phyloP scores from a whole-genome alignment of 148 eudicot species.

The Rhododendron griersonianum region DNA sequence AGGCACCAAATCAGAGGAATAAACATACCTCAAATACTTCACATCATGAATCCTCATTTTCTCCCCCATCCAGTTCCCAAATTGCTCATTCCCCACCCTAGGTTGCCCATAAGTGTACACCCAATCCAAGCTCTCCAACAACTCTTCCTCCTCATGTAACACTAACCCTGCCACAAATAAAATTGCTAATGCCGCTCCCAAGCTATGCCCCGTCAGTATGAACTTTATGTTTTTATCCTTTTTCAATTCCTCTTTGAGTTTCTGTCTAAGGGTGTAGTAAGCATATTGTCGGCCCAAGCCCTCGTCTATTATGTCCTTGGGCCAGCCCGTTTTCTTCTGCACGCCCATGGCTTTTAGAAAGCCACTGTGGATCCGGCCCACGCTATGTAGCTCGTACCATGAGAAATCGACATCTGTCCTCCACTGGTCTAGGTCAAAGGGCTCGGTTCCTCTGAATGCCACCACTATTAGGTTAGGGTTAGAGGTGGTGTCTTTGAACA shows the following conservation, averaged over 20 bases:
- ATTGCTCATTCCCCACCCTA: slow-evolving; percentile 58
- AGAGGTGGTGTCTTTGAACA: slow-evolving; percentile 34
- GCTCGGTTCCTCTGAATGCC: slow-evolving; percentile 69
- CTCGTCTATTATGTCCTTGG: slow-evolving; percentile 30
- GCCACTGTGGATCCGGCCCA: slow-evolving; percentile 65
- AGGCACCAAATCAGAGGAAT: slow-evolving; percentile 72
- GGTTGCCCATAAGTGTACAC: slow-evolving; percentile 88
- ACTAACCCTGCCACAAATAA: slow-evolving; percentile 43
- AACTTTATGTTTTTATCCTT: slow-evolving; percentile 42
- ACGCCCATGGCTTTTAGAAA: slow-evolving; percentile 74
- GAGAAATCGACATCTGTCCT: slow-evolving; percentile 62
- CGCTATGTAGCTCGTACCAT: slow-evolving; percentile 37
- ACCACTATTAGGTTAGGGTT: slow-evolving; percentile 43
- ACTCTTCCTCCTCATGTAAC: slow-evolving; percentile 46
- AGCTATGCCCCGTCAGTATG: slow-evolving; percentile 62
- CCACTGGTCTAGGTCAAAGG: slow-evolving; percentile 48
- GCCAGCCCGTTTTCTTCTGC: slow-evolving; percentile 42
- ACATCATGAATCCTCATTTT: slow-evolving; percentile 41
- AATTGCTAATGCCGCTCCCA: slow-evolving; percentile 78
- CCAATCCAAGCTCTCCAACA: slow-evolving; percentile 55
- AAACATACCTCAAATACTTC: slow-evolving; percentile 58
- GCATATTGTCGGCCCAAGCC: slow-evolving; percentile 28
- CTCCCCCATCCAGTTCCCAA: slow-evolving; percentile 66
- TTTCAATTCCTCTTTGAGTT: slow-evolving; percentile 25
- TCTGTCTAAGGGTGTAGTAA: slow-evolving; percentile 50